phyloP scores from a whole-genome alignment of 2,329 filamentous ascomycete genomes.

The Fusarium concolor region DNA sequence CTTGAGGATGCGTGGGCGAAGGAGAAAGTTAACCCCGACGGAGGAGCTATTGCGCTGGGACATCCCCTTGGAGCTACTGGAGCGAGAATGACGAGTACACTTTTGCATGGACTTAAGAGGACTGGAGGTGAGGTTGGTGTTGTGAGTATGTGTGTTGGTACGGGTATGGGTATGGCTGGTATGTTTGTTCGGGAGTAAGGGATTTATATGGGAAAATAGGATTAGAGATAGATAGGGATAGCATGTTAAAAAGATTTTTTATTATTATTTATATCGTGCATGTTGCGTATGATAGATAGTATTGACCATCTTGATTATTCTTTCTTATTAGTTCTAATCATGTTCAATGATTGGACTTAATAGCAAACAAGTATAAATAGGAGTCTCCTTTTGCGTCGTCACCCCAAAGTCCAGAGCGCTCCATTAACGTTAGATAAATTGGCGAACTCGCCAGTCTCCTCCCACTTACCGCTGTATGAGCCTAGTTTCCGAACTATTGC shows the following conservation, averaged over 20 bases:
- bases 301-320: too few relatives aligned
- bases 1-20: slow-evolving; percentile 71
- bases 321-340: too few relatives aligned
- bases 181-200: slow-evolving; percentile 42
- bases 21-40: slow-evolving; percentile 87
- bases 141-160: slow-evolving; percentile 90
- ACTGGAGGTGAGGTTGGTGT: slow-evolving; percentile 82
- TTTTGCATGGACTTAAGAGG: slow-evolving; percentile 74
- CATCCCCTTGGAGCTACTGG: slow-evolving; percentile 92
- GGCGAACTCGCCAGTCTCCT: too few relatives aligned
- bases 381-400: too few relatives aligned
- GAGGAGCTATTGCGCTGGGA: slow-evolving; percentile 92
- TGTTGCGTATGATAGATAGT: background rate
- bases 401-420: too few relatives aligned
- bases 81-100: slow-evolving; percentile 80
- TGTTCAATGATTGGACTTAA: too few relatives aligned
- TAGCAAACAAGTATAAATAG: too few relatives aligned
- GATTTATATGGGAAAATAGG: background rate
- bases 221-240: background rate
- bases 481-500: too few relatives aligned
- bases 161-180: slow-evolving; percentile 52
- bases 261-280: background rate
- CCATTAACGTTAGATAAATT: too few relatives aligned
- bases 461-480: too few relatives aligned
- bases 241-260: background rate